Evolutionary conservation across 495 filamentous ascomycete genomes (phyloP), one percentile per base, ranked within the genome.

Genomic region (Xanthoparmelia taractica): DNA sequence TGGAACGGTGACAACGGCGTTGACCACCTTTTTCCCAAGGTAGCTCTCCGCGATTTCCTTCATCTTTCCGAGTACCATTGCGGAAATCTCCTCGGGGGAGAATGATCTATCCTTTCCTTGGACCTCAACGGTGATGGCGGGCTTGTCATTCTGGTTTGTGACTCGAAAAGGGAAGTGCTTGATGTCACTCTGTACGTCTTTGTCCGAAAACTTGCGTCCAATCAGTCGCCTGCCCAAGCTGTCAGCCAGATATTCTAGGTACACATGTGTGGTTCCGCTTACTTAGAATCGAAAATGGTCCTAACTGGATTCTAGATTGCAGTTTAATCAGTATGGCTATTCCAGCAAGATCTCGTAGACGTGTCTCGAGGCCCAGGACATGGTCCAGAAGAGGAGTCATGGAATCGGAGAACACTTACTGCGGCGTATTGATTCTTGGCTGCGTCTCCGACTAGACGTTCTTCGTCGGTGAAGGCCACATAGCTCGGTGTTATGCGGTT

Each of bases 401-500:
- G 40, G 40, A 20, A 13, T 18, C 15, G 8, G 15, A 20, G 12
- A 12, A 43, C 20, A 43, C 40, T 13, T 43, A 43, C 40, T 43
- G 90, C 82, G 61, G 95, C 89, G 73, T 91, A 96, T 83, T 97
- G 95, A 80, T 99, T 97, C 89, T 99, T 99, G 63, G 95, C 95
- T 67, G 95, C 93, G 78, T 97, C 95, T 83, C 95, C 95, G 67
- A 99, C 91, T 58, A 99, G 81, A 69, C 95, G 85, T 76, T 97
- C 95, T 66, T 97, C 94, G 71, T 97, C 93, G 75, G 91, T 99
- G 75, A 93, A 99, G 70, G 95, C 95, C 68, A 99, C 95, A 77
- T 96, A 99, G 59, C 92, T 97, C 37, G 94, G 94, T 66, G 93
- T 98, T 67, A 98, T 97, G 79, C 93, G 90, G 86, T 98, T 94